These are phyloP conservation scores for Pythium periplocum DNA, from an alignment of 352 stramenopile species.

Conservation along the genomic window DNA sequence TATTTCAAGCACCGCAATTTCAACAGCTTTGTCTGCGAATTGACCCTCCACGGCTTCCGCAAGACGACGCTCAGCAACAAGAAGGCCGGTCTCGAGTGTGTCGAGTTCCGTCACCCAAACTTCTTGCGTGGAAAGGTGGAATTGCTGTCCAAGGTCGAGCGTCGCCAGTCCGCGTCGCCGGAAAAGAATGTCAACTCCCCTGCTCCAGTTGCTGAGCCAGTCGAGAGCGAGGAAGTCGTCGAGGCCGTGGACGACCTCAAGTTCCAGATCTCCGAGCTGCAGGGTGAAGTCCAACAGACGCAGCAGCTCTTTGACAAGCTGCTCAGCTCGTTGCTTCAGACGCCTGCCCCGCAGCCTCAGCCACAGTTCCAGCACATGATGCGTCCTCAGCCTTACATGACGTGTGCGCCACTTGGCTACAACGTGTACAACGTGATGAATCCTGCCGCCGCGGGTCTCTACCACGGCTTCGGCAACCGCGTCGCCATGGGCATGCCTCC, in stretches of 20 bases:
- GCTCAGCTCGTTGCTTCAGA: slow-evolving; percentile 6
- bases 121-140: slow-evolving; percentile 29
- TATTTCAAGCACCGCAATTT: slow-evolving; percentile 60
- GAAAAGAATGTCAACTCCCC: too few relatives aligned
- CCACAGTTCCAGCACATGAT: not conserved
- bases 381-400: not conserved
- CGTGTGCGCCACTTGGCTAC: not conserved
- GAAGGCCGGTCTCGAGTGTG: slow-evolving; percentile 10
- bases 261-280: slow-evolving; percentile 10
- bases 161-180: not conserved
- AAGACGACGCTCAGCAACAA: slow-evolving; percentile 14
- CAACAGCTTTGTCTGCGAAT: slow-evolving; percentile 38
- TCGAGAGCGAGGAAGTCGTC: not conserved
- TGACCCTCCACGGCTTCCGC: slow-evolving; percentile 60
- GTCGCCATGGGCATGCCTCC: too few relatives aligned
- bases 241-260: slow-evolving; percentile 7
- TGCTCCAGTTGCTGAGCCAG: not conserved
- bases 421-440: not conserved
- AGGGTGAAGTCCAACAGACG: slow-evolving; percentile 14
- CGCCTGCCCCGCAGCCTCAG: not conserved
- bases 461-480: too few relatives aligned
- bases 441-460: too few relatives aligned
- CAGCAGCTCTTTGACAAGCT: slow-evolving; percentile 17
- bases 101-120: slow-evolving; percentile 41
- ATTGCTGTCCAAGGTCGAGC: slow-evolving; percentile 14